phyloP scores from a whole-genome alignment of 768 basidiomycete genomes.

The Boletus coccyginus region DNA sequence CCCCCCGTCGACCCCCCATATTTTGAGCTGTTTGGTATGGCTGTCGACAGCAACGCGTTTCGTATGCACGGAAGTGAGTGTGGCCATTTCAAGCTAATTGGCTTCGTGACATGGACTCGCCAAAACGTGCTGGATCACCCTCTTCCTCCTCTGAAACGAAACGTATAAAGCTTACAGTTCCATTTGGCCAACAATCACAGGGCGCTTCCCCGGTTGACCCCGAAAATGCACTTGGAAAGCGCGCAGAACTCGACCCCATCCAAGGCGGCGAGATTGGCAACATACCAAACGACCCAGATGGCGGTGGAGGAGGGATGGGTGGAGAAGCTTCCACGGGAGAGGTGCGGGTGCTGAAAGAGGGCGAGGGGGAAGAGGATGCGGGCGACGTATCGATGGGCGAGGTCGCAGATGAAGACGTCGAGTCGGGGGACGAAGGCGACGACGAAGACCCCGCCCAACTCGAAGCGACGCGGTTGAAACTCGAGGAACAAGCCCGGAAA shows the following conservation, averaged over 20 bases:
- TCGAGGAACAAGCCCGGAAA: constrained; percentile 86
- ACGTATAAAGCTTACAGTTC: constrained; percentile 54
- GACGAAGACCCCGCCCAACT: constrained; percentile 84
- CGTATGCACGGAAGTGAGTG: constrained; percentile 8
- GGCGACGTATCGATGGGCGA: constrained; percentile 84
- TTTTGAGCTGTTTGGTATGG: constrained; percentile 18
- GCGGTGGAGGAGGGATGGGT: constrained; percentile 11
- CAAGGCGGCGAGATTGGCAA: constrained; percentile 78
- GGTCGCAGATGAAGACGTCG: constrained; percentile 69
- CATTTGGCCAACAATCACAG: constrained; percentile 46
- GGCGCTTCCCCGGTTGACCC: constrained; percentile 77
- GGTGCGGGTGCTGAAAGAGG: constrained; percentile 42
- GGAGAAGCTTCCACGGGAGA: constrained; percentile 29
- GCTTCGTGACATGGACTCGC: constrained; percentile 51
- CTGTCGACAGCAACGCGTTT: constrained; percentile 6
- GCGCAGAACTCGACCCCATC: constrained; percentile 84
- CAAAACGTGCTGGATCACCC: constrained; percentile 62
- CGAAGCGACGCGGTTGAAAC: constrained; percentile 73
- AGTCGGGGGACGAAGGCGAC: constrained; percentile 78
- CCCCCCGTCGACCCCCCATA: constrained; percentile 15
- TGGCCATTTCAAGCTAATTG: constrained; percentile 26
- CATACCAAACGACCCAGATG: constrained; percentile 43
- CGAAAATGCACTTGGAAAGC: constrained; percentile 78
- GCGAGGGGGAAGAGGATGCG: constrained; percentile 64
- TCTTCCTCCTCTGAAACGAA: constrained; percentile 54